phyloP scores from a whole-genome alignment of 331 rosid species.

The Saraca asoca region DNA sequence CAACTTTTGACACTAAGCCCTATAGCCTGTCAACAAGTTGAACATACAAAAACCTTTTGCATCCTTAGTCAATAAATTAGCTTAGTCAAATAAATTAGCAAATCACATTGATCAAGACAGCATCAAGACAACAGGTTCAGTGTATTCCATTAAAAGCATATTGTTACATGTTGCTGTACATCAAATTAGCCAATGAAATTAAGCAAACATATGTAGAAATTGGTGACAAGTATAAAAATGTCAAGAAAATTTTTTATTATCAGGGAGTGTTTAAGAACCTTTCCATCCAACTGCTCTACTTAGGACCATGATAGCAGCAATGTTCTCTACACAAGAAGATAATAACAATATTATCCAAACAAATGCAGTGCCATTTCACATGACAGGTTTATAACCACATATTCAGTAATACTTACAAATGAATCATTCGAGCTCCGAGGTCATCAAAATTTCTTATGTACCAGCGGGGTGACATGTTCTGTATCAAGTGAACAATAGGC shows the following conservation, averaged over 20 bases:
- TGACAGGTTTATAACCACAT: slow-evolving; percentile 5
- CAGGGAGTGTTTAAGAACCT: background rate
- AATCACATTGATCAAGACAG: background rate
- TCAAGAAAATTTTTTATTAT: background rate
- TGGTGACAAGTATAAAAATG: background rate
- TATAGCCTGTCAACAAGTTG: background rate
- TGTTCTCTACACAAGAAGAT: slow-evolving; percentile 1
- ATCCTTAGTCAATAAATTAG: too few relatives aligned
- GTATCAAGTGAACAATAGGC: slow-evolving; percentile 38
- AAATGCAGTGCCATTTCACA: slow-evolving; percentile 8
- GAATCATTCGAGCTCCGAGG: slow-evolving; percentile 60
- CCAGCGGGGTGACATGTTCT: slow-evolving; percentile 89
- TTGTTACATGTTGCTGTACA: too few relatives aligned
- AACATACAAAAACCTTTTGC: slow-evolving; percentile 16
- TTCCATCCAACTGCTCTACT: background rate
- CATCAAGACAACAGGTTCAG: too few relatives aligned
- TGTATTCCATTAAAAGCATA: too few relatives aligned
- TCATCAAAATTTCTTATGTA: slow-evolving; percentile 72
- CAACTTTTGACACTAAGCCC: slow-evolving; percentile 17
- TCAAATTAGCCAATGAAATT: background rate
- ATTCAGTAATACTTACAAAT: slow-evolving; percentile 62
- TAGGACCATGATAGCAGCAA: background rate
- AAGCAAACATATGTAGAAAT: background rate
- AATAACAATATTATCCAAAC: slow-evolving; percentile 3
- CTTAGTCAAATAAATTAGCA: slow-evolving; percentile 27